A percentile compares a stretch with the other conserved stretches of the same genome.
phyloP scores from a whole-genome alignment of 2,329 filamentous ascomycete genomes.

The Sporothrix inflata region DNA sequence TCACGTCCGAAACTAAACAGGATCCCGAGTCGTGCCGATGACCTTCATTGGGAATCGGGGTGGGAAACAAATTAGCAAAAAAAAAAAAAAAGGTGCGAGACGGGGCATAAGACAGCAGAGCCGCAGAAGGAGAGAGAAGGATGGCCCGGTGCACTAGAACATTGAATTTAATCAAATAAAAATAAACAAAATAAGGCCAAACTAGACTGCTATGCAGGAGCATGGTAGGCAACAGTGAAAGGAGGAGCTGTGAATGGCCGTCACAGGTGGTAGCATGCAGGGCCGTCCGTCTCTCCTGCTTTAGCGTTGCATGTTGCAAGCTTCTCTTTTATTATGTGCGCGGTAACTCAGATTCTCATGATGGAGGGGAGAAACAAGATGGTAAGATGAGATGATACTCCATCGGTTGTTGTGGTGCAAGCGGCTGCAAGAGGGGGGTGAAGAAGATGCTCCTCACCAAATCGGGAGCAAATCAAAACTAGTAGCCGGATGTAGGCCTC shows the following conservation, averaged over 20 bases:
- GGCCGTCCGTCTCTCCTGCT: background rate
- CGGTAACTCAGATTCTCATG: background rate
- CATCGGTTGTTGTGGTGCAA: background rate
- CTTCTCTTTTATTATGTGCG: background rate
- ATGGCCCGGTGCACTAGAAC: background rate
- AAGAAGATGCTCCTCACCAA: background rate
- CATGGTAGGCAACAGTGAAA: slow-evolving; percentile 6
- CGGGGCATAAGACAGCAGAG: background rate
- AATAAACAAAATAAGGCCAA: background rate
- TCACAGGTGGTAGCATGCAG: background rate
- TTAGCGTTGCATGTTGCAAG: slow-evolving; percentile 4
- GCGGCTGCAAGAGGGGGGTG: background rate
- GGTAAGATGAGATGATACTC: background rate
- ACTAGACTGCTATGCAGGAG: background rate
- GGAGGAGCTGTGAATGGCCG: background rate
- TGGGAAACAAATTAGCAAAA: background rate
- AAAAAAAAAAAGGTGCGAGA: background rate
- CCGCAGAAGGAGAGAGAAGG: background rate
- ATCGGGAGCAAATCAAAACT: no score
- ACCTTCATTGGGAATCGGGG: background rate
- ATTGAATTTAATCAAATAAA: background rate
- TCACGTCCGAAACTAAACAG: background rate
- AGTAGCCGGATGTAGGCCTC: background rate
- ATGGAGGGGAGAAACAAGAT: background rate
- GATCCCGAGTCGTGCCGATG: background rate